phyloP scores from a whole-genome alignment of 345 rosid species.

The Limnanthes douglasii region DNA sequence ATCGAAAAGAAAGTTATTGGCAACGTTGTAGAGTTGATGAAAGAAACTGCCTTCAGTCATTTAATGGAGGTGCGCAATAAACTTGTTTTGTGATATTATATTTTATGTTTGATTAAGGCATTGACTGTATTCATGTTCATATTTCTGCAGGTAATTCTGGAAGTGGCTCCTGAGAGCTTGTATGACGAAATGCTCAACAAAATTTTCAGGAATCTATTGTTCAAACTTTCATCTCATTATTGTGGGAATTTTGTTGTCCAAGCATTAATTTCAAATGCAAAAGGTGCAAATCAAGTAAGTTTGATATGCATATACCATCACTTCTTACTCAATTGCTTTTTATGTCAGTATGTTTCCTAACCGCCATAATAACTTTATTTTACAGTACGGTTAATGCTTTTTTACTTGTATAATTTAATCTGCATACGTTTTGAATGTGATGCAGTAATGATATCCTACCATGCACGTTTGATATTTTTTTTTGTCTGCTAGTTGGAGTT shows the following conservation, averaged over 20 bases:
- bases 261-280: conserved; percentile 63
- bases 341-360: not conserved
- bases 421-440: too few species aligned
- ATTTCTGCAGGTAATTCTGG: conserved; percentile 66
- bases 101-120: conserved; percentile 6
- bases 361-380: too few species aligned
- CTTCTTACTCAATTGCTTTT: conserved; percentile 1
- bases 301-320: not conserved
- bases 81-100: conserved; percentile 3
- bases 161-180: conserved; percentile 72
- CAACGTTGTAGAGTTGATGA: conserved; percentile 33
- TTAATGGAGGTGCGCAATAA: conserved; percentile 60
- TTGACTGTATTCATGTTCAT: not conserved
- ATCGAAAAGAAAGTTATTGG: conserved; percentile 20
- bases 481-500: conserved; percentile 43
- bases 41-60: conserved; percentile 81
- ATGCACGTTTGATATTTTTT: too few species aligned
- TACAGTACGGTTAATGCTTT: too few species aligned
- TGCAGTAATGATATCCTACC: too few species aligned
- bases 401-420: too few species aligned
- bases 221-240: conserved; percentile 61
- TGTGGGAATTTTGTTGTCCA: conserved; percentile 92
- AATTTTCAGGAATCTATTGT: conserved; percentile 56
- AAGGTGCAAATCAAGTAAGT: conserved; percentile 52
- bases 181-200: conserved; percentile 49